These are phyloP conservation scores for Globisporangium acanthophoron DNA, from an alignment of 352 stramenopile species.

Conservation along the genomic window DNA sequence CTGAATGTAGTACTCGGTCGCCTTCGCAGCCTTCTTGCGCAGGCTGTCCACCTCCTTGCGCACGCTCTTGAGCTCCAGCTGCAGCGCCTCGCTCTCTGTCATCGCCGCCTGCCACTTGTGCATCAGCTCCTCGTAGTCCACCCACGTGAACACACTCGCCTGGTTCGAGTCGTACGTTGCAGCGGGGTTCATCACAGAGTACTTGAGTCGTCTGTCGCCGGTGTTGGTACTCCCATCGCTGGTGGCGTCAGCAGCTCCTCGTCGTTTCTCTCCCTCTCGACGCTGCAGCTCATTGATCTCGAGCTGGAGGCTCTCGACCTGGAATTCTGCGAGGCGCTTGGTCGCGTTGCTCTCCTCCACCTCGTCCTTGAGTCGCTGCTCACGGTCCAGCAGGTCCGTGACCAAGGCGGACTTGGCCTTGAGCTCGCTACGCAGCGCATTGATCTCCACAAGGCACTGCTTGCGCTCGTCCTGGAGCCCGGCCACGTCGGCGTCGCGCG, in stretches of 20 bases:
- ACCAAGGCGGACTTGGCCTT: constrained; percentile 54
- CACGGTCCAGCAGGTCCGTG: constrained; percentile 46
- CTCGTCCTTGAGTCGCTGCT: constrained; percentile 33
- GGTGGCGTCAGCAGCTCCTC: constrained; percentile 6
- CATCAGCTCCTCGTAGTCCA: constrained; percentile 51
- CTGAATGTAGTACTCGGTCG: constrained; percentile 29
- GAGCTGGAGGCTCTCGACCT: constrained; percentile 20
- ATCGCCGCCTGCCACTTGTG: constrained; percentile 29
- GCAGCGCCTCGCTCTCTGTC: constrained; percentile 38
- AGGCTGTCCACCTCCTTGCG: constrained; percentile 46
- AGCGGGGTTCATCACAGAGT: constrained; percentile 32
- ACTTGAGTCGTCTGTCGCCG: constrained; percentile 6
- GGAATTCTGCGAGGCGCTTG: constrained; percentile 31
- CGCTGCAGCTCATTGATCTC: constrained; percentile 22
- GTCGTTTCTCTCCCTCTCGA: constrained; percentile 2
- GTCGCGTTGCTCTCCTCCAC: constrained; percentile 23
- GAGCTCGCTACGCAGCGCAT: constrained; percentile 43
- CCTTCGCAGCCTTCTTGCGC: constrained; percentile 32
- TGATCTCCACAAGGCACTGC: constrained; percentile 43
- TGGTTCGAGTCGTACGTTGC: constrained; percentile 57
- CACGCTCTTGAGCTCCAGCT: constrained; percentile 47
- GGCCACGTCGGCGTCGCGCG: constrained; percentile 32
- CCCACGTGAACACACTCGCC: constrained; percentile 43
- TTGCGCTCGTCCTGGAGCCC: constrained; percentile 40
- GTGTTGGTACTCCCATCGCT: constrained; percentile 1